Conservation (phyloP, 768 basidiomycete species). For the Pleurotus tuoliensis region DNA sequence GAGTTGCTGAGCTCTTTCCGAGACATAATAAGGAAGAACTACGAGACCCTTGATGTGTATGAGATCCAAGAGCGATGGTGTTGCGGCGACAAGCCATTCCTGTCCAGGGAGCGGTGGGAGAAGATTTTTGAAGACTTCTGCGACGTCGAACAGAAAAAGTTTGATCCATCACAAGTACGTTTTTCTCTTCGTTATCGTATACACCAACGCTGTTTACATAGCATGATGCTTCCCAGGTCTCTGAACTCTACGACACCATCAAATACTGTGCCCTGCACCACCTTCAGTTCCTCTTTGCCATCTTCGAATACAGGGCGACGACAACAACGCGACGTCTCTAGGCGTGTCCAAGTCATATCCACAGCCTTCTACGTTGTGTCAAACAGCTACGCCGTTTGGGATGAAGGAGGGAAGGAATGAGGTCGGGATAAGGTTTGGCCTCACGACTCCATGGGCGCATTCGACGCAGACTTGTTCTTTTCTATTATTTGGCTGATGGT, state of each 20-base stretch:
- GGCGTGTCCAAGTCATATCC: too few relatives aligned
- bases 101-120: constrained; percentile 94
- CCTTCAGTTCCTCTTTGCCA: constrained; percentile 85
- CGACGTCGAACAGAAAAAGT: constrained; percentile 97
- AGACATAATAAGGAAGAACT: constrained; percentile 86
- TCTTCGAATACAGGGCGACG: too few relatives aligned
- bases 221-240: constrained; percentile 53
- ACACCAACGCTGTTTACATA: not conserved
- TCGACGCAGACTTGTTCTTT: too few relatives aligned
- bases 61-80: constrained; percentile 98
- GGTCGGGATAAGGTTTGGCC: too few relatives aligned
- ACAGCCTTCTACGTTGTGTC: too few relatives aligned
- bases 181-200: not conserved
- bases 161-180: constrained; percentile 91
- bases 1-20: constrained; percentile 88
- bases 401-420: too few relatives aligned
- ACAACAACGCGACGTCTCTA: too few relatives aligned
- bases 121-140: constrained; percentile 99
- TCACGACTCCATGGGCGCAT: too few relatives aligned
- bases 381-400: too few relatives aligned
- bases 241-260: constrained; percentile 96
- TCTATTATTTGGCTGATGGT: too few relatives aligned
- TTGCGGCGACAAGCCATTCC: constrained; percentile 92
- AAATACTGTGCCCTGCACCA: constrained; percentile 92
- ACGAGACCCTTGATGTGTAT: constrained; percentile 85